Evolutionary conservation across 2,329 filamentous ascomycete genomes (phyloP).

Genomic region (Helminthosporium solani): DNA sequence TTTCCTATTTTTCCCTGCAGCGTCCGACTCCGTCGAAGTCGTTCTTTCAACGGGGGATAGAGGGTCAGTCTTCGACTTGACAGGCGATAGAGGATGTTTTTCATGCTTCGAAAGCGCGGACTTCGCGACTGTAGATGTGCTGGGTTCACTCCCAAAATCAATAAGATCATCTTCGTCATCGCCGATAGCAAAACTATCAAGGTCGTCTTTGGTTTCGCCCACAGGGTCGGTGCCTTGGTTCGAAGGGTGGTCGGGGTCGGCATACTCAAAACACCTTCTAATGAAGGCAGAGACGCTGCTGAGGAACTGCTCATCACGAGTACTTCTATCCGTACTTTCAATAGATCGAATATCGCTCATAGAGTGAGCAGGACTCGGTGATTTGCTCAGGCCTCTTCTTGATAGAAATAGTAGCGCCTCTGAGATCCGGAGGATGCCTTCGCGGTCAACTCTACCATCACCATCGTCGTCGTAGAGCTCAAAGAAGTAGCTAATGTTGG

Average conservation of each 20-base stretch:
- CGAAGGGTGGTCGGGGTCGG: conserved; percentile 78
- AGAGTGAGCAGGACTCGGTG: conserved; percentile 65
- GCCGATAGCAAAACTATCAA: conserved; percentile 71
- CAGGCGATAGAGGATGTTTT: conserved; percentile 15
- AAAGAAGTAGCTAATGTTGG: conserved; percentile 96
- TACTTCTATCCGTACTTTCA: conserved; percentile 47
- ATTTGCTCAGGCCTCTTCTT: conserved; percentile 78
- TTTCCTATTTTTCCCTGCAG: conserved; percentile 48
- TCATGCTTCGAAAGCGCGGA: conserved; percentile 18
- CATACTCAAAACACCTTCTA: conserved; percentile 94
- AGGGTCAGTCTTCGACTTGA: conserved; percentile 25
- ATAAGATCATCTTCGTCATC: conserved; percentile 67
- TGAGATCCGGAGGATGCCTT: conserved; percentile 92
- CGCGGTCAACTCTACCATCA: conserved; percentile 88
- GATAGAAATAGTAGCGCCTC: conserved; percentile 93
- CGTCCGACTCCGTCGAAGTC: conserved; percentile 24
- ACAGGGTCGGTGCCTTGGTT: conserved; percentile 49
- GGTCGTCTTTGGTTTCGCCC: conserved; percentile 24
- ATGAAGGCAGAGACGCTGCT: conserved; percentile 96
- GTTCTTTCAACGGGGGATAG: conserved; percentile 28
- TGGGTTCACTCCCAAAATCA: conserved; percentile 51
- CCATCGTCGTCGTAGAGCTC: conserved; percentile 92
- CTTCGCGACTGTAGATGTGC: conserved; percentile 32
- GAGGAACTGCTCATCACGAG: conserved; percentile 81
- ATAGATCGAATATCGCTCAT: conserved; percentile 52